Base-by-base conservation (phyloP, 1,284 basidiomycete genomes). In the Coniferiporia weirii region DNA sequence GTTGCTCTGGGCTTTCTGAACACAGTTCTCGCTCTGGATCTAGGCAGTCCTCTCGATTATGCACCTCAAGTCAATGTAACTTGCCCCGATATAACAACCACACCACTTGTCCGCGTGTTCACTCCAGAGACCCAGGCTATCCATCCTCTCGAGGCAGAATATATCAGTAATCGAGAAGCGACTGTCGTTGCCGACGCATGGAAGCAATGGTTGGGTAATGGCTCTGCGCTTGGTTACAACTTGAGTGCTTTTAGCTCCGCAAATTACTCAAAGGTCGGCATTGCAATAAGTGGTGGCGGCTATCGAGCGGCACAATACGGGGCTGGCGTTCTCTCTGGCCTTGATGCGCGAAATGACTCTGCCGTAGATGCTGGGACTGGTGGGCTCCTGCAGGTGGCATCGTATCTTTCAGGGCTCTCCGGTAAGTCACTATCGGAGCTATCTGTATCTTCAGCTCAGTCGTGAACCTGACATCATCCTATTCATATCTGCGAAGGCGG, bases 341-440 rank as follows among this genome's bases (percentile, higher is more conserved):
- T 89, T 17, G 87, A 88, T 68, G 77, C 76, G 1, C 72, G 85
- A 27, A 85, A 89, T 61, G 67, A 70, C 1, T 75, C 79, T n/a
- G 73, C 84, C 15, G 80, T 79, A 64, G 64, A 70, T 1, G 74
- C 71, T 2, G 84, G 84, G 5, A 86, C 85, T 0, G 87, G 85
- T 3, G 87, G 87, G 2, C 69, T 89, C 0, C 71, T 87, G 44
- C 85, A 88, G 67, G 81, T 85, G 32, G 67, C 80, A 10, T 81
- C 81, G 1, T 89, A 89, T 70, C 68, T 87, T 35, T 69, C 79
- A 9, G 84, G 78, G 1, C 73, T 87, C 0, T 87, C 84, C 57
- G 86, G 85, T 81, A 60, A 53, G 72, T 17, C 50, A 27, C 27
- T 27, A 27, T 27, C 27, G 5, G 27, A 3, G 27, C 27, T 27